These are phyloP conservation scores for Gossypium thurberi DNA, from an alignment of 345 rosid species.

Conservation along the genomic window DNA sequence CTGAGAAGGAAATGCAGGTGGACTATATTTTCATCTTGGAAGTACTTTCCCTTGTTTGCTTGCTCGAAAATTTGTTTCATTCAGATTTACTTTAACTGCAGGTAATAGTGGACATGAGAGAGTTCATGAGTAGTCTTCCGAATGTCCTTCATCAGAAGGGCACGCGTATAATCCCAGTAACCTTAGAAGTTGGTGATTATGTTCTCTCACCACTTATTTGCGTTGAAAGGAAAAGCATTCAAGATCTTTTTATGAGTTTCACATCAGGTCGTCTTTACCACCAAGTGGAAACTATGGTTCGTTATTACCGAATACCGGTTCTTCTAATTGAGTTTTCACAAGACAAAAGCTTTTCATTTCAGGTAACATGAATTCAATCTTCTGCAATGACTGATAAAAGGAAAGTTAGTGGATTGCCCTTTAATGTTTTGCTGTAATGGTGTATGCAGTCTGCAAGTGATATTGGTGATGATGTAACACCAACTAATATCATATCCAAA, in stretches of 20 bases:
- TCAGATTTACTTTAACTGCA: slow-evolving; percentile 19
- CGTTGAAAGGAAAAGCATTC: slow-evolving; percentile 92
- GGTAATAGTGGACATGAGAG: slow-evolving; percentile 98
- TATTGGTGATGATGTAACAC: slow-evolving; percentile 94
- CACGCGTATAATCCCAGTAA: slow-evolving; percentile 83
- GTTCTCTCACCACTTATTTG: slow-evolving; percentile 80
- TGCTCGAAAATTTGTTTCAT: neutral
- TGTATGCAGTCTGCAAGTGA: slow-evolving; percentile 79
- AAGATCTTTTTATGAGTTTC: slow-evolving; percentile 92
- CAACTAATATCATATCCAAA: slow-evolving; percentile 83
- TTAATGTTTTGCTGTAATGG: slow-evolving; percentile 1
- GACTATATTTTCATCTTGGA: slow-evolving; percentile 4
- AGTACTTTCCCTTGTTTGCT: slow-evolving; percentile 6
- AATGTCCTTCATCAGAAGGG: slow-evolving; percentile 97
- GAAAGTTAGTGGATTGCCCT: neutral
- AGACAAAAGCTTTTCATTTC: slow-evolving; percentile 98
- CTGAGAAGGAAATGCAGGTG: slow-evolving; percentile 89
- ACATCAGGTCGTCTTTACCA: slow-evolving; percentile 87
- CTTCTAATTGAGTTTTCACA: slow-evolving; percentile 95
- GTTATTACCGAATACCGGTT: slow-evolving; percentile 89
- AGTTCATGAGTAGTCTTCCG: slow-evolving; percentile 99
- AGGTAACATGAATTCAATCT: slow-evolving; percentile 37
- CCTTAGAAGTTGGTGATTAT: slow-evolving; percentile 93
- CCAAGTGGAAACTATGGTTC: slow-evolving; percentile 89
- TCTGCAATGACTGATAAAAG: neutral